A percentile compares a stretch with the other conserved stretches of the same genome.
phyloP scores from a whole-genome alignment of 805 yeast genomes.

The Jamesozyma hellenica region DNA sequence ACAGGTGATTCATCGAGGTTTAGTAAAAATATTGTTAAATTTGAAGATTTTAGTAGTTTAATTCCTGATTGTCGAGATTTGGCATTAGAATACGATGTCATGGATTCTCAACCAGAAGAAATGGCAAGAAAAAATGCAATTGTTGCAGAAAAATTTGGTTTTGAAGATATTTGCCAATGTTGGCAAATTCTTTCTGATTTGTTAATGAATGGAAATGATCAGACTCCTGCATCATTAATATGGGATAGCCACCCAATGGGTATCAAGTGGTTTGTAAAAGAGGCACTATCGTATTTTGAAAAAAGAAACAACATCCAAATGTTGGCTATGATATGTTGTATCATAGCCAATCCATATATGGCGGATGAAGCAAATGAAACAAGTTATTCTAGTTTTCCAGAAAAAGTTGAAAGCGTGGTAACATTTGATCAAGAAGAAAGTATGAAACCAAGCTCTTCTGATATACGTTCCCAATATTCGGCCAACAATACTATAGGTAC shows the following conservation, averaged over 20 bases:
- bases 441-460: slow-evolving; percentile 6
- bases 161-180: slow-evolving; percentile 54
- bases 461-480: slow-evolving; percentile 10
- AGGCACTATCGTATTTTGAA: slow-evolving; percentile 57
- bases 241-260: slow-evolving; percentile 86
- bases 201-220: slow-evolving; percentile 21
- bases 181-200: slow-evolving; percentile 53
- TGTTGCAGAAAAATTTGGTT: slow-evolving; percentile 57
- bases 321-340: slow-evolving; percentile 81
- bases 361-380: neutral
- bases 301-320: slow-evolving; percentile 63
- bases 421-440: slow-evolving; percentile 11
- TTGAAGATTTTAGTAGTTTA: slow-evolving; percentile 55
- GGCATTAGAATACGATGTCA: slow-evolving; percentile 55
- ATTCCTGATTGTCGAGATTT: slow-evolving; percentile 67
- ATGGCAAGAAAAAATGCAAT: slow-evolving; percentile 60
- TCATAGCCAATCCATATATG: slow-evolving; percentile 33
- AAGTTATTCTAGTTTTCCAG: neutral
- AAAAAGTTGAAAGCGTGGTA: slow-evolving; percentile 14
- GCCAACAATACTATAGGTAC: neutral
- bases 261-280: slow-evolving; percentile 50
- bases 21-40: slow-evolving; percentile 46
- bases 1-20: slow-evolving; percentile 20
- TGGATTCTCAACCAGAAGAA: slow-evolving; percentile 53
- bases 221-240: slow-evolving; percentile 33